These are phyloP conservation scores for Candida xyloterini DNA, from an alignment of 805 yeast genomes.

Conservation along the genomic window DNA sequence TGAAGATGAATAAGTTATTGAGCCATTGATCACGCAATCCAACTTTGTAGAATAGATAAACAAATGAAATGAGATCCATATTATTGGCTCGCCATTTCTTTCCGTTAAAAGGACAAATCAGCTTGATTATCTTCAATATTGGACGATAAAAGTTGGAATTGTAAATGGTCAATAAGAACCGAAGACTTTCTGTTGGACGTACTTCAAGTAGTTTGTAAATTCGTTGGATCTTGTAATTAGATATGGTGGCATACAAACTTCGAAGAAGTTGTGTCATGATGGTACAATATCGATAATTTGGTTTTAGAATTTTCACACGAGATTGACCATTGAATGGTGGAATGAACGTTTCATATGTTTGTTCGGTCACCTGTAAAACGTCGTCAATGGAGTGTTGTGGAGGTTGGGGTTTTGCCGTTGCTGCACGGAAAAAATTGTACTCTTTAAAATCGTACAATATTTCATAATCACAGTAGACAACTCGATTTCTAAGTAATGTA, in stretches of 20 bases:
- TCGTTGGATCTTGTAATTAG: conserved; percentile 68
- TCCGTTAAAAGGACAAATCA: conserved; percentile 85
- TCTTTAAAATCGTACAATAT: conserved; percentile 26
- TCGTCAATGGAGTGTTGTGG: conserved; percentile 11
- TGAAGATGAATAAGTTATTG: conserved; percentile 74
- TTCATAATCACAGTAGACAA: conserved; percentile 33
- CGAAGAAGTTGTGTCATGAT: conserved; percentile 51
- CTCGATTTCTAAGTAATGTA: conserved; percentile 26
- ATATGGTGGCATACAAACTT: conserved; percentile 53
- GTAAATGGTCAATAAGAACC: conserved; percentile 56
- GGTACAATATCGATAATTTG: conserved; percentile 42
- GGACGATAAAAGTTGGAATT: conserved; percentile 65
- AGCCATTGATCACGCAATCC: conserved; percentile 85
- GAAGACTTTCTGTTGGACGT: conserved; percentile 61
- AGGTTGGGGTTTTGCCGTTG: conserved; percentile 15
- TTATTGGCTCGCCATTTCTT: conserved; percentile 91
- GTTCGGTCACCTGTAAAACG: conserved; percentile 18
- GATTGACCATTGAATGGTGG: conserved; percentile 31
- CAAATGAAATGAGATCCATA: conserved; percentile 89
- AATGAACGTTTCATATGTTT: conserved; percentile 19
- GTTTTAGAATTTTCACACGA: conserved; percentile 20
- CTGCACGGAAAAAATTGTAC: conserved; percentile 26
- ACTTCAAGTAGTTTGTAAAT: conserved; percentile 58
- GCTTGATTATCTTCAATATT: conserved; percentile 68
- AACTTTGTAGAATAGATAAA: conserved; percentile 71